Evolutionary conservation across 768 basidiomycete genomes (phyloP).

Genomic region (Calocybe cyanea): DNA sequence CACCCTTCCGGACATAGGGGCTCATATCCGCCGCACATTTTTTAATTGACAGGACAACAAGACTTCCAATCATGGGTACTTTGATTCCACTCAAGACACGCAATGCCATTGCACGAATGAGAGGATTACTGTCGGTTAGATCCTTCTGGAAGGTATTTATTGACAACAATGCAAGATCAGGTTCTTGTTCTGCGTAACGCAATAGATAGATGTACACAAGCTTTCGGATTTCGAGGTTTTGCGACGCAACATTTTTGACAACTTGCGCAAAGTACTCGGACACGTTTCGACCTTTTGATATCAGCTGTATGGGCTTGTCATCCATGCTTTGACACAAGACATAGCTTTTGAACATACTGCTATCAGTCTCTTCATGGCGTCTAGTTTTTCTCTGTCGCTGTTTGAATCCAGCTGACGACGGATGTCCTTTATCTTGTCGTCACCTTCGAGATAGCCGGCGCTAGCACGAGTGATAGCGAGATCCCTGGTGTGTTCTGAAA

Average conservation of each 20-base stretch:
- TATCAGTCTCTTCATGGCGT: conserved; percentile 92
- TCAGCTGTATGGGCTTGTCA: conserved; percentile 52
- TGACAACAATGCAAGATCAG: conserved; percentile 90
- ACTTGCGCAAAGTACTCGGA: conserved; percentile 95
- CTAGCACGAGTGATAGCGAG: conserved; percentile 55
- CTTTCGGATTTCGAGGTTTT: conserved; percentile 91
- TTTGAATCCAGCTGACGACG: conserved; percentile 83
- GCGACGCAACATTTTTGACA: conserved; percentile 93
- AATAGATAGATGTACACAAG: conserved; percentile 97
- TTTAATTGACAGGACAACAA: conserved; percentile 85
- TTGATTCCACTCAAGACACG: conserved; percentile 90
- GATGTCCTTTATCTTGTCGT: conserved; percentile 78
- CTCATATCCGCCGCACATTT: conserved; percentile 90
- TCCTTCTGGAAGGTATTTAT: conserved; percentile 99
- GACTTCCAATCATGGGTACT: conserved; percentile 81
- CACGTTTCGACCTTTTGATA: conserved; percentile 88
- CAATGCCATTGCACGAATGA: conserved; percentile 95
- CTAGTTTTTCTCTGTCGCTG: conserved; percentile 86
- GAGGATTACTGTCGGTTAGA: conserved; percentile 84
- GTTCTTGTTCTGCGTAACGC: conserved; percentile 88
- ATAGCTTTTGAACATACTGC: conserved; percentile 59
- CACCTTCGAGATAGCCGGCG: conserved; percentile 59
- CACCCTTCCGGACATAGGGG: conserved; percentile 92
- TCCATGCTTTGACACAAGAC: neutral
- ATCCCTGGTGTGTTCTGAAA: conserved; percentile 79